Evolutionary conservation across 2,329 filamentous ascomycete genomes (phyloP), one percentile per base, ranked within the genome.

Genomic region (Fusarium pininemorale): DNA sequence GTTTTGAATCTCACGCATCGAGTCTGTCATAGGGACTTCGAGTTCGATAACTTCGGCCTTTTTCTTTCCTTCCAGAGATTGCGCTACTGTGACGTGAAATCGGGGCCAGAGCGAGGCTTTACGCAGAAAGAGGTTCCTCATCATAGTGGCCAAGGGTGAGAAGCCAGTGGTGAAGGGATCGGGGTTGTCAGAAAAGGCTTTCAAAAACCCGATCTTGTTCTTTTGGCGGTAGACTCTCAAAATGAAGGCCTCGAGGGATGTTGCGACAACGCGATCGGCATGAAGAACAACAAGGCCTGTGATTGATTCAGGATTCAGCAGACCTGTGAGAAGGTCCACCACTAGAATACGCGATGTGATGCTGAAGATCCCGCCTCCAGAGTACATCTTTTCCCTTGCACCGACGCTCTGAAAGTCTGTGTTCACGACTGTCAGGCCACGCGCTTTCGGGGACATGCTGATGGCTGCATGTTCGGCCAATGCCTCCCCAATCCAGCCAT

Each of bases 21-120:
- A 89, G 42, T 97, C 94, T 10, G 94, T 98, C 96, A 99, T 98
- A 35, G 94, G 92, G 10, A 99, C 93, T 82, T 98, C 96, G 30
- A 98, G 87, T 83, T 99, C 96, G 73, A 99, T 97, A 51, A 99
- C 96, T 83, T 99, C 96, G 9, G 96, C 96, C 80, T 96, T 98
- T 80, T 94, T 94, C 81, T 93, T 94, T 15, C 95, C 95, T 82
- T 99, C 96, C 6, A 99, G 86, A 6, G 95, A 94, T 77, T 94
- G 91, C 0, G 95, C 95, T 11, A 99, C 95, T 2, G 93, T 91
- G 66, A 98, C 90, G 80, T 99, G 96, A 79, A 98, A 99, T 26
- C 96, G 90, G 7, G 96, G 96, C 91, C 96, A 99, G 20, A 99
- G 83, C 1, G 95, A 95, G 1, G 93, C 92, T 80, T 96, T 98